These are phyloP conservation scores for Neotropicomus parvogracilis DNA, from an alignment of 1,284 basidiomycete genomes.

Conservation along the genomic window DNA sequence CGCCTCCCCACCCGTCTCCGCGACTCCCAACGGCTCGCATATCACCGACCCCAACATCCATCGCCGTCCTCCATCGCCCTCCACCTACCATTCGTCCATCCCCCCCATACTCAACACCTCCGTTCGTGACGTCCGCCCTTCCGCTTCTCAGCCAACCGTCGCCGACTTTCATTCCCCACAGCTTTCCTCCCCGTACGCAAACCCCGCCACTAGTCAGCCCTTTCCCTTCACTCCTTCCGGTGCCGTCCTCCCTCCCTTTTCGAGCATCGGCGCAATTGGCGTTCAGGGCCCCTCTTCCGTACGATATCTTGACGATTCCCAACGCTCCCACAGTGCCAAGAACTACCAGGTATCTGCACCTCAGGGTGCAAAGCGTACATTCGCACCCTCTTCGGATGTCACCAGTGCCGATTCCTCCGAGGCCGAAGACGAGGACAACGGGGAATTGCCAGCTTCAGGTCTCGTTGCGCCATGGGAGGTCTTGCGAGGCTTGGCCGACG, in stretches of 20 bases:
- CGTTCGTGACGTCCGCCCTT: conserved; percentile 25
- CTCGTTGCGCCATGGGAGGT: conserved; percentile 83
- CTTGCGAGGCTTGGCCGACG: conserved; percentile 72
- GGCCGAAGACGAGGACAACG: conserved; percentile 65
- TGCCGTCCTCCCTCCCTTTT: conserved; percentile 66
- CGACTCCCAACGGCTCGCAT: conserved; percentile 36
- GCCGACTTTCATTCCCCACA: conserved; percentile 31
- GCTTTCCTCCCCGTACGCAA: conserved; percentile 26
- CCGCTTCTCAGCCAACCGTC: conserved; percentile 23
- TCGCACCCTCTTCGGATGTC: conserved; percentile 57
- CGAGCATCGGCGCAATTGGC: conserved; percentile 60
- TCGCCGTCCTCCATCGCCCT: conserved; percentile 27
- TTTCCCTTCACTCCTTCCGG: conserved; percentile 32
- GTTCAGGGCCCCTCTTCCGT: conserved; percentile 54
- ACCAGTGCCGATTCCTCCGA: conserved; percentile 77
- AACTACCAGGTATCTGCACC: conserved; percentile 36
- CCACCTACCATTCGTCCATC: conserved; percentile 25
- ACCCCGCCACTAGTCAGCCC: conserved; percentile 11
- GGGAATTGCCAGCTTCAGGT: conserved; percentile 75
- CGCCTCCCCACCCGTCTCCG: conserved; percentile 61
- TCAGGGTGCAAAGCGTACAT: conserved; percentile 54
- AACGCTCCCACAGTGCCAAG: conserved; percentile 37
- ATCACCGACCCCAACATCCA: conserved; percentile 22
- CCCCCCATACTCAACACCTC: conserved; percentile 27
- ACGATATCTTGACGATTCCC: conserved; percentile 48